Evolutionary conservation across 805 yeast genomes (phyloP), one percentile per base, ranked within the genome.

Genomic region (Candida vaughaniae): DNA sequence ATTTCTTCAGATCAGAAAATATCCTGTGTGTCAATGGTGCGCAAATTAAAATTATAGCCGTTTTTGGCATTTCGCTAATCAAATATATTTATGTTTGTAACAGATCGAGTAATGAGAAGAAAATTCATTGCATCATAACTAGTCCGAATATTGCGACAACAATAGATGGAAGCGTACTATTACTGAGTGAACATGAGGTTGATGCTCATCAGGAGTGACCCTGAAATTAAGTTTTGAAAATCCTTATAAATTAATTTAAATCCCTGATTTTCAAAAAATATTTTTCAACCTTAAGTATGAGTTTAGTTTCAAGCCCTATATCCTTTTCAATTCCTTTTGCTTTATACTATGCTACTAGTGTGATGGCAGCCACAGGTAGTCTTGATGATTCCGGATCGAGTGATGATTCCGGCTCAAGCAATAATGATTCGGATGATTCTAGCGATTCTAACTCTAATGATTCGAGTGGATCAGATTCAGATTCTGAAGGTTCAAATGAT

Each of bases 301-400:
- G 36, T 17, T 31, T 37, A 28, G 15, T n/a, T 5, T 15, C 30
- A 20, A 15, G 20, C 12, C 22, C 10, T 22, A 32, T 25, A 12
- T 27, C 36, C 10, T 11, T 27, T 22, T 11, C 14, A 8, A n/a
- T 17, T 3, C 41, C 41, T 5, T 16, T 37, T 12, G 41, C 35
- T 10, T 17, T 32, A 2, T 31, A 25, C n/a, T 37, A 17, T n/a
- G 25, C 26, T 10, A 19, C 30, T 5, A 7, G 6, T 11, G 38
- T 22, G n/a, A 8, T 19, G 11, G 47, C 42, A 7, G 17, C 14
- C 29, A 25, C 40, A 4, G 53, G 53, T 5, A 46, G 51, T 25
- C 39, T 43, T 31, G 54, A 36, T 34, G 36, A 33, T 8, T 28
- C 17, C 19, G 32, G 29, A 22, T 17, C 29, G 3, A 31, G 31